These are phyloP conservation scores for Dactylorhiza incarnata DNA, from an alignment of 106 monocot species.

Conservation along the genomic window DNA sequence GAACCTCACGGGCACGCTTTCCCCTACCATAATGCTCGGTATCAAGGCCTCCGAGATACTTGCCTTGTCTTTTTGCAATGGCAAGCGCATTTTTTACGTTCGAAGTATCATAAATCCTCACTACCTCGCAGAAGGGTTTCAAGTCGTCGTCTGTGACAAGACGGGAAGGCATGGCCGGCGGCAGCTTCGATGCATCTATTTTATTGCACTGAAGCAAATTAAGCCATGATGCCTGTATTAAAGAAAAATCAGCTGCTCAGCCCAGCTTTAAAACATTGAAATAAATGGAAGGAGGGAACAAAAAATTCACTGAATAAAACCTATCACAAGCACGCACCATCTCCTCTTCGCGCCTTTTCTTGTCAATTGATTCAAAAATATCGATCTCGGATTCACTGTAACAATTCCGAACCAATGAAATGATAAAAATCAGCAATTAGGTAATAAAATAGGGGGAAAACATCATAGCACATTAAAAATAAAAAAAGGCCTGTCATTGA, in stretches of 20 bases:
- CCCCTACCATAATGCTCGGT: constrained; percentile 97
- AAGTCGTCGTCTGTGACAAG: constrained; percentile 91
- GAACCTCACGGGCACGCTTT: constrained; percentile 96
- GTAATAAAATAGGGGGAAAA: not conserved
- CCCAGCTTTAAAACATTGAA: not conserved
- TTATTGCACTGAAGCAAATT: constrained; percentile 41
- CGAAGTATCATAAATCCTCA: constrained; percentile 50
- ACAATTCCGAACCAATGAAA: not conserved
- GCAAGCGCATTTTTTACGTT: constrained; percentile 1
- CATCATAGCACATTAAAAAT: not conserved
- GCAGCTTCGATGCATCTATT: constrained; percentile 21
- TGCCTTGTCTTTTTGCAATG: constrained; percentile 47
- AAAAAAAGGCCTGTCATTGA: not conserved
- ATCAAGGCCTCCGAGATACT: constrained; percentile 49
- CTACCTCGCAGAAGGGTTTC: constrained; percentile 59
- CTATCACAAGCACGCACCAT: constrained; percentile 36
- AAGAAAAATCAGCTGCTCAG: not conserved
- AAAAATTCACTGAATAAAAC: not conserved
- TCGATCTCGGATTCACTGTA: constrained; percentile 95
- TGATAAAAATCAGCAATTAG: not conserved
- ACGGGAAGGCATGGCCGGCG: constrained; percentile 60
- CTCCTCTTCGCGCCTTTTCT: constrained; percentile 82
- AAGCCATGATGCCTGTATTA: constrained; percentile 59
- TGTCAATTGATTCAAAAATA: constrained; percentile 86
- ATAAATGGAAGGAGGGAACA: not conserved